A percentile compares a stretch with the other conserved stretches of the same genome.
phyloP scores from a whole-genome alignment of 1,284 basidiomycete species.

The Exobasidium rhododendri region DNA sequence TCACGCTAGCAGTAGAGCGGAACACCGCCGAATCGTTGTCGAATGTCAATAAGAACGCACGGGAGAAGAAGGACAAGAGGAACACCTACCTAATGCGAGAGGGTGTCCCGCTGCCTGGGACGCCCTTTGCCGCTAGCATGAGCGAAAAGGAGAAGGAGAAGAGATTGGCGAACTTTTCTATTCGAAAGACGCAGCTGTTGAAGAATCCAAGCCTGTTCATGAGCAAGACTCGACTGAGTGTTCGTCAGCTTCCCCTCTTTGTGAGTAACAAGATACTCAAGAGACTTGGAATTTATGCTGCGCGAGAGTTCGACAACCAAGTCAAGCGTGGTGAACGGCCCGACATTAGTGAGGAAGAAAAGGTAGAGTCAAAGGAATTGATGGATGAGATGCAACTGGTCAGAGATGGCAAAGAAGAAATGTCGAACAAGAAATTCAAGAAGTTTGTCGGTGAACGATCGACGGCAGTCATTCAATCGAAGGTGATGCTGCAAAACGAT shows the following conservation, averaged over 20 bases:
- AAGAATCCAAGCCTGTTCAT: constrained; percentile 91
- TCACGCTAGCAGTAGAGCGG: constrained; percentile 83
- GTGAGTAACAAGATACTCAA: constrained; percentile 85
- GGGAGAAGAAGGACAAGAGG: constrained; percentile 89
- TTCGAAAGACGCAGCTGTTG: constrained; percentile 57
- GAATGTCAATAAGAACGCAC: constrained; percentile 71
- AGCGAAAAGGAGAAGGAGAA: constrained; percentile 42
- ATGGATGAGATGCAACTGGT: constrained; percentile 17
- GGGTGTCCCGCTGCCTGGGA: constrained; percentile 58
- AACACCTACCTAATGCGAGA: constrained; percentile 94
- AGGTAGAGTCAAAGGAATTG: constrained; percentile 56
- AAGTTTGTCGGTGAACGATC: constrained; percentile 58
- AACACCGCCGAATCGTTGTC: constrained; percentile 81
- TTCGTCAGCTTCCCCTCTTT: constrained; percentile 87
- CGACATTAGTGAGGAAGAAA: constrained; percentile 71
- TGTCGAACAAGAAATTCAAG: constrained; percentile 39
- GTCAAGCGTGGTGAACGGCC: constrained; percentile 67
- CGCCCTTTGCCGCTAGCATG: constrained; percentile 28
- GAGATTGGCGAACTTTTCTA: constrained; percentile 41
- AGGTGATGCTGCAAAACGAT: constrained; percentile 82
- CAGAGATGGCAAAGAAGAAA: not conserved
- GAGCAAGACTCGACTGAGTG: constrained; percentile 85
- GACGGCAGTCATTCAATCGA: constrained; percentile 72
- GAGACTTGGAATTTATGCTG: constrained; percentile 76
- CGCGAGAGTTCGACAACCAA: constrained; percentile 75